Evolutionary conservation across 176 grass and related monocot genomes (phyloP), one percentile per base, ranked within the genome.

Genomic region (Bonia amplexicaulis): DNA sequence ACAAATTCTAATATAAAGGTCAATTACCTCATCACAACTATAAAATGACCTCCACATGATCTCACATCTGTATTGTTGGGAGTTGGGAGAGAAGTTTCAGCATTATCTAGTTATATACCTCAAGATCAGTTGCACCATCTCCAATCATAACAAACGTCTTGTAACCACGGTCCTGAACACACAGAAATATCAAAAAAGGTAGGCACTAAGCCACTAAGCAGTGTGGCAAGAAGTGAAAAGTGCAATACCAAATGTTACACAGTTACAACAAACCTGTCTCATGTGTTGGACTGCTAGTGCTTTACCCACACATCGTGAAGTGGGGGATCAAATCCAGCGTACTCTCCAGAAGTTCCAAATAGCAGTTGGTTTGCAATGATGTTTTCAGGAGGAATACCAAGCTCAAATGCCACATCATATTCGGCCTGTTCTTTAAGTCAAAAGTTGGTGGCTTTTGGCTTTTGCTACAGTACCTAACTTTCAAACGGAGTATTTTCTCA

Each of bases 71-170:
- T 42, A 78, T 6, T 47, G 53, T 70, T 31, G 31, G 31, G 31
- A 31, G 31, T 31, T 16, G 0, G 17, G 8, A 47, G 9, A 58
- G 41, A 73, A 61, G 80, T 9, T 75, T 66, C 61, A n/a, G 46
- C 12, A 65, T 29, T 55, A 45, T 42, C 16, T 9, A 77, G 39
- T 17, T 20, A 35, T 29, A 78, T 89, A 95, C 93, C 90, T 95
- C 93, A 85, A 95, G 90, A 83, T 95, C 93, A 70, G 93, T 95
- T 73, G 93, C 93, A 88, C 90, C 96, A 87, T 98, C 96, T 85
- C 96, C 96, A 89, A 98, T 92, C 93, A 98, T 98, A 85, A 93
- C 70, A 11, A 95, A 23, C 3, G 54, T 86, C 65, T 78, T 86
- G 13, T 90, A 90, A 70, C 78, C 78, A 51, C 69, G 54, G 40